These are phyloP conservation scores for Neopestalotiopsis rosae DNA, from an alignment of 2,329 filamentous ascomycete genomes.

Conservation along the genomic window DNA sequence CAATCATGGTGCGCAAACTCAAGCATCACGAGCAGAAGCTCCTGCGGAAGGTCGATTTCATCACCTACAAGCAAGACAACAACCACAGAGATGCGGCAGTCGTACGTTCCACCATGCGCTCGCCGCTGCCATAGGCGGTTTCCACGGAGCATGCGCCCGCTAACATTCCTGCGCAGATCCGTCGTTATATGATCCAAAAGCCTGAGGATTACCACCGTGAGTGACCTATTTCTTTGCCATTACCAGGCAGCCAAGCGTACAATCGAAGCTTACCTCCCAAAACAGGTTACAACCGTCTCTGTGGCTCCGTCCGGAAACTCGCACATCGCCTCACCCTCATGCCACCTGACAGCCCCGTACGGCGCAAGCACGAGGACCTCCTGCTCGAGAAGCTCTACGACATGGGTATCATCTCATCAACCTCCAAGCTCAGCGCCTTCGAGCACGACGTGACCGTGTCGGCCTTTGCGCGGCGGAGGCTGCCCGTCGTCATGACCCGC, in stretches of 20 bases:
- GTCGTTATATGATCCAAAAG: constrained; percentile 88
- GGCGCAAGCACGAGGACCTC: constrained; percentile 83
- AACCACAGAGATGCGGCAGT: constrained; percentile 78
- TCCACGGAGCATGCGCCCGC: not conserved
- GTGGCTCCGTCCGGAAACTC: constrained; percentile 84
- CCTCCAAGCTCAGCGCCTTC: constrained; percentile 80
- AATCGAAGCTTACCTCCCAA: constrained; percentile 23
- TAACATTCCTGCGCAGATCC: not conserved
- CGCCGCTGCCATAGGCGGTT: too few relatives aligned
- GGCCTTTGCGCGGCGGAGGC: constrained; percentile 80
- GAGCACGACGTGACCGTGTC: constrained; percentile 90
- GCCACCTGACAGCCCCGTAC: constrained; percentile 77
- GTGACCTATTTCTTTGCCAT: not conserved
- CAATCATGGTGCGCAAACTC: constrained; percentile 88
- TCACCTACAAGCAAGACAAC: constrained; percentile 89
- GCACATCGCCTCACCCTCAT: constrained; percentile 87
- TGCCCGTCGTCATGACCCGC: constrained; percentile 91
- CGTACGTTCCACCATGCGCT: not conserved
- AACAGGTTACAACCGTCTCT: constrained; percentile 61
- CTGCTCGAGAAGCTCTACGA: constrained; percentile 91
- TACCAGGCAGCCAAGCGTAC: not conserved
- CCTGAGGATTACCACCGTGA: constrained; percentile 76
- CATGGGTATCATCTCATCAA: constrained; percentile 82
- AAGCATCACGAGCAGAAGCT: constrained; percentile 98
- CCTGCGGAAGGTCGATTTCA: constrained; percentile 90